Base-by-base conservation (phyloP, 2,329 filamentous ascomycete species). In the Teratosphaeria gauchensis region DNA sequence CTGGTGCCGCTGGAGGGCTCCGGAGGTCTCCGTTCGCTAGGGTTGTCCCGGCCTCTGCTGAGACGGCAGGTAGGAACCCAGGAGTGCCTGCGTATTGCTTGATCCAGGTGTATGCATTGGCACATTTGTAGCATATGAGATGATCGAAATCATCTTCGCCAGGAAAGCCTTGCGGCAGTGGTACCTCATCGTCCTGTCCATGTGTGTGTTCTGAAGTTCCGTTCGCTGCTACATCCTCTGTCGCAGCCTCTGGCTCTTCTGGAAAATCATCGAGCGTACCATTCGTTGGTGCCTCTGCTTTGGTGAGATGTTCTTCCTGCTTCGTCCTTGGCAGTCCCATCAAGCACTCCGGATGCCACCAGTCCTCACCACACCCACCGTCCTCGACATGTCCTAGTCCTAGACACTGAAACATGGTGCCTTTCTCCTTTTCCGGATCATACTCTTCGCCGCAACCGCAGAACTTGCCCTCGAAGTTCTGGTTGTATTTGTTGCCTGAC, bases 351-450 rank as follows among this genome's bases (percentile, higher is more conserved):
- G 92, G 90, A 75, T 97, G 92, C 81, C 90, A 97, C 92, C 92
- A 97, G 70, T 97, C 92, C 75, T 97, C 92, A 12, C 92, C 92
- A 74, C 92, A 97, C 4, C 92, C 92, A 16, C 92, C 92, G 1
- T 87, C 86, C 64, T 92, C 88, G 12, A 83, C 80, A 0, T 84
- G 87, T 0, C 90, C 91, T 0, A 97, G 77, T 0, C 92, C 92
- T 2, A 97, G 74, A 70, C 94, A 99, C 73, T 99, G 94, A 66
- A 95, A 99, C 94, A 99, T 99, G 46, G 92, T 97, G 0, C 92
- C 92, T 66, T 92, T 95, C 72, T 99, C 91, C 70, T 89, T 81
- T 54, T 92, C 83, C 0, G 92, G 85, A 71, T 96, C 88, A 71
- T 99, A 99, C 60, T 92, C 84, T 68, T 92, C 87, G 32, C 83